Percentiles rank a stretch among this genome's conserved stretches.
These are phyloP conservation scores for Ceratocystis ficicola DNA, from an alignment of 2,329 filamentous ascomycete genomes.

Conservation along the genomic window DNA sequence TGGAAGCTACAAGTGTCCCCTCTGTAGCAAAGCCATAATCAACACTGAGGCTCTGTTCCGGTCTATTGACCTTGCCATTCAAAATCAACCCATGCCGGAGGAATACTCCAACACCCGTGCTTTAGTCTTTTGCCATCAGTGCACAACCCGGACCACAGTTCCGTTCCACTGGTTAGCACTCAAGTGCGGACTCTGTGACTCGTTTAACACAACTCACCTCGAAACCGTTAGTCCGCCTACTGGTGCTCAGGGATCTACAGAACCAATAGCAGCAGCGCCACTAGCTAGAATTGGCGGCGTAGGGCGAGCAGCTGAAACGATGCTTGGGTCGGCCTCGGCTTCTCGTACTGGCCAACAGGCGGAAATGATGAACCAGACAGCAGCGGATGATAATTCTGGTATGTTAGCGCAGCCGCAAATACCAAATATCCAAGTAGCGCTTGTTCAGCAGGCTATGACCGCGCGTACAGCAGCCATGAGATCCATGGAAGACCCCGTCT, in stretches of 20 bases:
- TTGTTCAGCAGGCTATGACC: constrained; percentile 25
- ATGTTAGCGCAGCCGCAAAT: not conserved
- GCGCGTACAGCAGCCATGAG: constrained; percentile 15
- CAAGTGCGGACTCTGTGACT: constrained; percentile 65
- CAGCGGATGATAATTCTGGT: not conserved
- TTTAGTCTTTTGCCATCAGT: constrained; percentile 88
- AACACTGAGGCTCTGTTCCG: constrained; percentile 97
- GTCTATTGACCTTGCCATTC: constrained; percentile 76
- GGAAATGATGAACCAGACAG: not conserved
- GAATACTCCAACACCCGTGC: constrained; percentile 71
- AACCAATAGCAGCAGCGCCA: not conserved
- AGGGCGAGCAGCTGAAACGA: not conserved
- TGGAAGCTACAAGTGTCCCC: constrained; percentile 86
- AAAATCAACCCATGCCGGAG: constrained; percentile 79
- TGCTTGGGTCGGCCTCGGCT: not conserved
- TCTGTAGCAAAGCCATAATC: constrained; percentile 90
- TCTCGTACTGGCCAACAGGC: not conserved
- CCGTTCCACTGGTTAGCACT: constrained; percentile 89
- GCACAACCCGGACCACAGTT: constrained; percentile 73
- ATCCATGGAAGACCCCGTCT: not conserved
- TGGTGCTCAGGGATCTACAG: not conserved
- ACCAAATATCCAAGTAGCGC: constrained; percentile 25
- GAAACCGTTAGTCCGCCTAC: constrained; percentile 18
- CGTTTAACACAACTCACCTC: constrained; percentile 50
- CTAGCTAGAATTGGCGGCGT: not conserved